Base-by-base conservation (phyloP, 2,329 filamentous ascomycete species). In the Byssothecium circinans region DNA sequence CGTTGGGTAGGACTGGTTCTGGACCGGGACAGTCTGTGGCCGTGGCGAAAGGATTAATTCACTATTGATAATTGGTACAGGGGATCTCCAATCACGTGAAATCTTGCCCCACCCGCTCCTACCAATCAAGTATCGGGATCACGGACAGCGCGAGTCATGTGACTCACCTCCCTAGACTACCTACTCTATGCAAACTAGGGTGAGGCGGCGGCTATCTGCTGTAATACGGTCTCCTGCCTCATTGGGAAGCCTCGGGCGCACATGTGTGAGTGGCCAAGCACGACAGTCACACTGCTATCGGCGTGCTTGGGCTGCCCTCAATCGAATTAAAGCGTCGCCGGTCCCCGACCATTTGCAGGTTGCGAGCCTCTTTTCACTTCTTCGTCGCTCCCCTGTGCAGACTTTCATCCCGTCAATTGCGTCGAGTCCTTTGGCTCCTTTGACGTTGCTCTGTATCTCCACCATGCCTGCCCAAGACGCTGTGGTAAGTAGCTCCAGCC, bases 381-480 rank as follows among this genome's bases (percentile, higher is more conserved):
- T 41, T 32, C 25, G 37, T 29, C 22, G 37, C 37, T 40, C 37
- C 37, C 37, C 22, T 22, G 7, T 8, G 4, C 11, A 40, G 8
- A 12, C 18, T 19, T 40, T 27, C 19, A 5, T n/a, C 27, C 14
- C 7, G 27, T 32, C 37, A n/a, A 25, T 27, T 17, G 10, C 23
- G 12, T 20, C 17, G 8, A 19, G 11, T 17, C 11, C n/a, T 12
- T 37, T 17, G 11, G 20, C 35, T 19, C 11, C 2, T 17, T 35
- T 35, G 18, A 35, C 17, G 10, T 19, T 17, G 18, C 18, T 17
- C 29, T 49, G 46, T 46, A 43, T 52, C 45, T 49, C 46, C 60
- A 65, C 46, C 52, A 64, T 64, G 61, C 57, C 62, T 57, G 45
- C 57, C 45, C 54, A 54, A 50, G 60, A 58, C 41, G 55, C 49